Base-by-base conservation (phyloP, 2,329 filamentous ascomycete species). In the Coniochaeta hoffmannii region DNA sequence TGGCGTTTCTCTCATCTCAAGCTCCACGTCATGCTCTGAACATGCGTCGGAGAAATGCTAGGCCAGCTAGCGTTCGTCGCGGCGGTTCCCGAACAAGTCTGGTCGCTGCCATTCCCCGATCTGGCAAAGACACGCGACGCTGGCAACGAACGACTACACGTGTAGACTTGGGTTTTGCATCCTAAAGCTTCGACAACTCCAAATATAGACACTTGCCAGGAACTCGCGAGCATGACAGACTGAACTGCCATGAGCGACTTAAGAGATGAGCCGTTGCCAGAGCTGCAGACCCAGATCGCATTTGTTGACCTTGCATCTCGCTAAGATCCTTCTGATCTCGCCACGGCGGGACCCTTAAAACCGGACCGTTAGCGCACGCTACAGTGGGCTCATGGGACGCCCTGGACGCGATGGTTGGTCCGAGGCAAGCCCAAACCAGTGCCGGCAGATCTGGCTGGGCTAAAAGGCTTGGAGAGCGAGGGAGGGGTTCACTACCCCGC, bases 1-100 rank as follows among this genome's bases (percentile, higher is more conserved):
- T 86, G 5, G 70, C 86, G 22, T 77, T 76, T 4, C 82, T 85
- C 14, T 74, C 78, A 0, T 72, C 75, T 64, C 69, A 71, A 70
- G 59, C 53, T 66, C 64, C 57, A 66, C 52, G 76, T 77, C 51
- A 60, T 79, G 15, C 68, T 72, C 54, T 69, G 74, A 61, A 77
- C 75, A 4, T 77, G 73, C 66, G 55, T 77, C 7, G 75, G 73
- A 1, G 76, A 79, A 56, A 68, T 68, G 26, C 55, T 72, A 34
- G 73, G 73, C 56, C 63, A 77, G 49, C 68, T 74, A 4, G 62
- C 73, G 7, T 66, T 79, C 1, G 64, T 77, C n/a, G 68, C 74
- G 4, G 66, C 74, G 46, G 59, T 76, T 2, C 71, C 69, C 6
- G n/a, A n/a, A n/a, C 71, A 77, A n/a, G 58, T 82, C 3, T 85